Evolutionary conservation across 2,329 filamentous ascomycete species (phyloP), one percentile per base, ranked within the genome.

Genomic region (Tolypocladium paradoxum): DNA sequence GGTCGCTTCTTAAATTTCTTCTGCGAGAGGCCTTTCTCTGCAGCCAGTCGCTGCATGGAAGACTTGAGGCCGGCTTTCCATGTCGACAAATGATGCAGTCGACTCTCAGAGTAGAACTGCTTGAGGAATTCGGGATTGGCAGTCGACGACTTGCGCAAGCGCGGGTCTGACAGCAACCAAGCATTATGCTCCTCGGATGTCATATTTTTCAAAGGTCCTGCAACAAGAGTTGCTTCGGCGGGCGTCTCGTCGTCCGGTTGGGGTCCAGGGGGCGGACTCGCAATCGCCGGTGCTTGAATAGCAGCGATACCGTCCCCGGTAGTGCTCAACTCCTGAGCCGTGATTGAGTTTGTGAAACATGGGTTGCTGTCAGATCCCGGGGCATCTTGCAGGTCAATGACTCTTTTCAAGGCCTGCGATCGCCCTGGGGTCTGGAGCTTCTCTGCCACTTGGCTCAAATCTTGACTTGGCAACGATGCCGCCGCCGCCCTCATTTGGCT

Each of bases 61-160:
- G 90, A 85, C 68, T 97, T 99, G 4, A 99, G 73, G 55, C 95
- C 88, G 1, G 92, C 88, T 73, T 97, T 99, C 95, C 93, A 97
- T 1, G 89, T 90, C 0, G 92, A 96, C 0, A 99, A 74, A 65
- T 99, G 93, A 68, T 99, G 95, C 22, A 99, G 76, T 27, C 93
- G 85, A 56, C 92, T 97, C 70, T 97, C 91, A 5, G 90, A 87
- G 65, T 97, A 99, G 64, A 89, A 99, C 56, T 97, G 91, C 58
- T 92, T 87, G 1, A 99, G 75, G 56, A 99, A 99, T 36, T 93
- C 85, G 0, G 95, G 93, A 59, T 99, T 95, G 9, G 90, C 88
- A 1, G 90, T 90, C 1, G 91, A 95, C 0, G 90, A 90, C 63
- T 95, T 93, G 55, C 89, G 82, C 61, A 96, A 83, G 35, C 84